Base-by-base conservation (phyloP, 306 rosid genomes). In the Malus asiatica region DNA sequence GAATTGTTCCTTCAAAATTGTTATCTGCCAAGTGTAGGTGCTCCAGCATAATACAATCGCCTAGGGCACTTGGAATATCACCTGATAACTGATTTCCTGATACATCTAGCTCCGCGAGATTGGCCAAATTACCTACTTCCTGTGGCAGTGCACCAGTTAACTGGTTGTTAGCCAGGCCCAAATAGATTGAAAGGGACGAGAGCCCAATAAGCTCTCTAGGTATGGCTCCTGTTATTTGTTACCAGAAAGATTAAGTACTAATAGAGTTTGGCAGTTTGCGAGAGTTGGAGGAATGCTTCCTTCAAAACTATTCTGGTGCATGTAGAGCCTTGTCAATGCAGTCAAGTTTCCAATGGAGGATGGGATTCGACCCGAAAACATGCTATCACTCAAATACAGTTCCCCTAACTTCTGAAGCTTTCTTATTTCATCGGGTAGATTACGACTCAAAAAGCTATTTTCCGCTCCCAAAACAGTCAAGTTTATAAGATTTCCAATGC, bases 261-360 rank as follows among this genome's bases (percentile, higher is more conserved):
- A 9, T 8, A n/a, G 62, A 4, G 19, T 45, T 74, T 13, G 64
- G 51, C 83, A 80, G 12, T 83, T 73, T 11, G 81, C 83, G 5
- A 83, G 52, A 63, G 38, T 75, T 5, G 79, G 48, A n/a, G 83
- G 85, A 59, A 83, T 75, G 1, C 22, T 52, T 70, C 87, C 83
- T 29, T 67, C 77, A 11, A 83, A 53, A 8, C 19, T 32, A 25
- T 86, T 86, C 2, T 3, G 35, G 18, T 1, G 6, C 69, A 86
- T 10, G 48, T 2, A 20, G 33, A 86, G 69, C 3, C 0, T 8
- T 12, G 44, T 45, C 35, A 80, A 40, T 68, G 23, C 8, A 20
- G 86, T 76, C 52, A 86, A 59, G 77, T 86, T 83, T 3, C 86
- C 85, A 1, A 78, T 0, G 18, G 85, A 74, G 14, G 67, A 60